Conservation (phyloP, 148 eudicot genomes). For the Rhododendron simsii region DNA sequence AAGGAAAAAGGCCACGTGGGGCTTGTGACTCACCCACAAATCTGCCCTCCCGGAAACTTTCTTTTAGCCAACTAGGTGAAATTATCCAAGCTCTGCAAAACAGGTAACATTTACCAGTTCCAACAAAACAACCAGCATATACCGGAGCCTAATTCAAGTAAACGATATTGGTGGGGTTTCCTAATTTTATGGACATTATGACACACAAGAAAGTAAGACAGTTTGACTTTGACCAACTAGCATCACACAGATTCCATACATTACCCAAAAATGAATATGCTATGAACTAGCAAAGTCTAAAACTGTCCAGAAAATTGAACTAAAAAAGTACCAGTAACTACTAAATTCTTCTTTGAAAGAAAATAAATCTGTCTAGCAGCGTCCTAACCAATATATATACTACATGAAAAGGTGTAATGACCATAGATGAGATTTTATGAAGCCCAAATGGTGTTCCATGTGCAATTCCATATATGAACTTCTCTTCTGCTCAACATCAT, state of each 20-base stretch:
- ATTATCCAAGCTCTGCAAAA: slow-evolving; percentile 79
- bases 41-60: slow-evolving; percentile 63
- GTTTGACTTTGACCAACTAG: neutral
- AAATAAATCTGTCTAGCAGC: neutral
- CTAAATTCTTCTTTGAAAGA: neutral
- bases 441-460: neutral
- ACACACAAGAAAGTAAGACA: neutral
- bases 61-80: slow-evolving; percentile 82
- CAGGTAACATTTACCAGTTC: slow-evolving; percentile 1
- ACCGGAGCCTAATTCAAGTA: neutral
- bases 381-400: neutral
- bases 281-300: neutral
- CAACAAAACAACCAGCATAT: neutral
- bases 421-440: neutral
- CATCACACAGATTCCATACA: neutral
- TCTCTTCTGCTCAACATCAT: neutral
- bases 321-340: neutral
- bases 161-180: neutral
- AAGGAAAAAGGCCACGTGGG: neutral
- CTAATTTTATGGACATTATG: neutral
- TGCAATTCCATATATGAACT: neutral
- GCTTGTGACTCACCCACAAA: slow-evolving; percentile 58
- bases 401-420: neutral
- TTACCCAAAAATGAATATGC: neutral
- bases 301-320: neutral